Percentiles rank a stretch among this genome's conserved stretches.
Conservation (phyloP, 441 rosid genomes). For the Corymbia citriodora region DNA sequence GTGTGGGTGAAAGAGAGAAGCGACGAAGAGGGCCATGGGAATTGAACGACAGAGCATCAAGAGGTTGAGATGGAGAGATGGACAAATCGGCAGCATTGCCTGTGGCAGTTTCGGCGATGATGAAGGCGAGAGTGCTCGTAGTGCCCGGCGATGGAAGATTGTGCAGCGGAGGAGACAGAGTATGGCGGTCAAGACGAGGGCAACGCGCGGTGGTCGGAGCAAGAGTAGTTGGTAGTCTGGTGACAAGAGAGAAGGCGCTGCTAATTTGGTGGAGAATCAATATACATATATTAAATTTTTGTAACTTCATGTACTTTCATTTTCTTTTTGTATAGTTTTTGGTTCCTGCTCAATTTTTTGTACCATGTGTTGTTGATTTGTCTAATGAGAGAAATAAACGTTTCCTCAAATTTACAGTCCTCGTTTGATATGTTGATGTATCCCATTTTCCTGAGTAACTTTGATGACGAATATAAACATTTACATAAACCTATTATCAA, state of each 20-base stretch:
- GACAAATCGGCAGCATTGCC: neutral
- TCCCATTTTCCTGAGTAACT: no score
- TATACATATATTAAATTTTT: neutral
- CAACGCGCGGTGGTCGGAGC: neutral
- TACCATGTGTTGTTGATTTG: neutral
- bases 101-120: neutral
- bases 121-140: neutral
- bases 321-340: neutral
- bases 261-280: neutral
- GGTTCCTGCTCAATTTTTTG: neutral
- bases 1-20: neutral
- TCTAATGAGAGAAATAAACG: neutral
- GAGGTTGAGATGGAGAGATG: neutral
- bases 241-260: neutral
- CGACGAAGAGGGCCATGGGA: neutral
- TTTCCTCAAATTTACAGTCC: neutral
- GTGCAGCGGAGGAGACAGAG: neutral
- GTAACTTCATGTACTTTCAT: neutral
- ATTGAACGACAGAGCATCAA: neutral
- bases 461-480: no score
- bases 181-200: neutral
- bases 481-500: no score
- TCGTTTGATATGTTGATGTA: no score
- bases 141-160: neutral
- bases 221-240: neutral